Conservation (phyloP, 306 rosid species). For the Senna tora region DNA sequence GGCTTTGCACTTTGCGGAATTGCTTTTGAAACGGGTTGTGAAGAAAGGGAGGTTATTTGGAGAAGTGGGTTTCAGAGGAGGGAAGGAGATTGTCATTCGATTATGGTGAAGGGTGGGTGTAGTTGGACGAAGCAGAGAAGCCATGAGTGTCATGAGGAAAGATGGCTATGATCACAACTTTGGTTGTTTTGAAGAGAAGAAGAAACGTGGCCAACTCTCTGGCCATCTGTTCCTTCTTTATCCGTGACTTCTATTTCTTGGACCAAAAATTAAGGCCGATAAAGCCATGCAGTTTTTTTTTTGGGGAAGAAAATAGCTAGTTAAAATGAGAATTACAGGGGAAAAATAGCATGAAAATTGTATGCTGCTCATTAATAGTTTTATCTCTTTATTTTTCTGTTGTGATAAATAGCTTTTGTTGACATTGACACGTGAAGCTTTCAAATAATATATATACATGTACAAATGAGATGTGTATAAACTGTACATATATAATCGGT, state of each 20-base stretch:
- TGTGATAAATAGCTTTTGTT: background rate
- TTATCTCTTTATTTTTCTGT: background rate
- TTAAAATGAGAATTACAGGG: background rate
- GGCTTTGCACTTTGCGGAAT: slow-evolving; percentile 52
- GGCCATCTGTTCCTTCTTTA: slow-evolving; percentile 55
- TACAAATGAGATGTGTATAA: no score
- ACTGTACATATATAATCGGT: no score
- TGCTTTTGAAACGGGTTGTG: slow-evolving; percentile 45
- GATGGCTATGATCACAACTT: slow-evolving; percentile 11
- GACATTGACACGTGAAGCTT: background rate
- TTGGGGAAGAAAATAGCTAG: background rate
- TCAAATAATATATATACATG: background rate
- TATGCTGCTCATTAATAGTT: background rate
- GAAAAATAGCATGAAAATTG: background rate
- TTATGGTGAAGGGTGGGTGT: slow-evolving; percentile 54
- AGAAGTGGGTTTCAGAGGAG: slow-evolving; percentile 46
- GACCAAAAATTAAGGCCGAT: slow-evolving; percentile 29
- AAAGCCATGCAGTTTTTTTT: background rate
- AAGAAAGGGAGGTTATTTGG: slow-evolving; percentile 42
- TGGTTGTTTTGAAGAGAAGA: slow-evolving; percentile 20
- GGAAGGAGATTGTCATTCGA: slow-evolving; percentile 36
- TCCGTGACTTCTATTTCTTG: slow-evolving; percentile 47
- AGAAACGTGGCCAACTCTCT: slow-evolving; percentile 37
- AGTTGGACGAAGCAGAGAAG: slow-evolving; percentile 58
- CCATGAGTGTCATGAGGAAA: slow-evolving; percentile 52